Conservation (phyloP, 2,329 filamentous ascomycete genomes). For the Zymoseptoria crescenta region DNA sequence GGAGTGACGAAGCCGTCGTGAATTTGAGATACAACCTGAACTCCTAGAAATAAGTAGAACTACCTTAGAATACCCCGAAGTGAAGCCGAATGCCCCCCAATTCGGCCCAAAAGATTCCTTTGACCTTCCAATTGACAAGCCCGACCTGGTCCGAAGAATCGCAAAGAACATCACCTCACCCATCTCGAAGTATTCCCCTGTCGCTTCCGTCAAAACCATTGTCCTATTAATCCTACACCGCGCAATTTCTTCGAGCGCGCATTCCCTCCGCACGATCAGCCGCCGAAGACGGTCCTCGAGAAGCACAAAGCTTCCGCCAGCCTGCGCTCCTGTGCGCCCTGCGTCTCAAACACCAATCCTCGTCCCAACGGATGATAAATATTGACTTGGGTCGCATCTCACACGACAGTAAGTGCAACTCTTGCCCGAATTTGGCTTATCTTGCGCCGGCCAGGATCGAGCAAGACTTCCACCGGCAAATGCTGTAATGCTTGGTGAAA, state of each 20-base stretch:
- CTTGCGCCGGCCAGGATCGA: slow-evolving; percentile 8
- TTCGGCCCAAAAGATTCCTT: too few species aligned
- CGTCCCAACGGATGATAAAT: neutral
- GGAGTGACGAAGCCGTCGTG: neutral
- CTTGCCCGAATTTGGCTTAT: neutral
- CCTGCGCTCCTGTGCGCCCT: neutral
- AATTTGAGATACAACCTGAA: neutral
- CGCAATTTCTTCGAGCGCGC: neutral
- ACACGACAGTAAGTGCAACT: neutral
- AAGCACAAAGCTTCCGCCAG: neutral
- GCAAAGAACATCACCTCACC: neutral
- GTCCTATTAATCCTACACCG: neutral
- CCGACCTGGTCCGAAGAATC: neutral
- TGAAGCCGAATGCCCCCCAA: too few species aligned
- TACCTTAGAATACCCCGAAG: too few species aligned
- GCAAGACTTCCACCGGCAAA: slow-evolving; percentile 2
- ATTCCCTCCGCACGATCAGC: neutral
- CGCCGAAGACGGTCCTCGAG: neutral
- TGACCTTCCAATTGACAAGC: too few species aligned
- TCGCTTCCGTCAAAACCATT: neutral
- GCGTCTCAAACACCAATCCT: neutral
- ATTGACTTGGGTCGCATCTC: neutral
- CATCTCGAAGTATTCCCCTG: neutral
- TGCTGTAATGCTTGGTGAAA: neutral
- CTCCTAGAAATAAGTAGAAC: too few species aligned